Percentiles rank a stretch among this genome's conserved stretches.
Evolutionary conservation across 1,284 basidiomycete species (phyloP).

Genomic region (Hemileccinum hortonii): DNA sequence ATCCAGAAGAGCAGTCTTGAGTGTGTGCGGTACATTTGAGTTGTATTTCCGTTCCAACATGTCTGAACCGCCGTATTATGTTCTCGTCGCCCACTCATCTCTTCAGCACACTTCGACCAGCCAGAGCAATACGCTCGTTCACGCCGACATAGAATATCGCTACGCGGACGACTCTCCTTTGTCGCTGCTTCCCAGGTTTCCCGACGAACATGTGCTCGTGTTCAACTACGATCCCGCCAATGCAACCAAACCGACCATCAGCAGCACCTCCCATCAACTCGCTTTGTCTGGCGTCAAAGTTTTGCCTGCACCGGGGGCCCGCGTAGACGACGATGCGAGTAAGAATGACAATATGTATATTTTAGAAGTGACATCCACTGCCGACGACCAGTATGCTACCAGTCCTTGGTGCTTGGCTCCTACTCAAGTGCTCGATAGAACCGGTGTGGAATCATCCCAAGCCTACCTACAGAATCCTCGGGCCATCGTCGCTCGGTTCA

Average conservation of each 20-base stretch:
- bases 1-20: constrained; percentile 21
- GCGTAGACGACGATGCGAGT: constrained; percentile 42
- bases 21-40: constrained; percentile 23
- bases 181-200: constrained; percentile 54
- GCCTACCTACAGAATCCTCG: constrained; percentile 49
- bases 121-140: constrained; percentile 49
- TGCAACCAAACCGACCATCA: constrained; percentile 42
- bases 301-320: constrained; percentile 68
- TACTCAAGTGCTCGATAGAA: constrained; percentile 9
- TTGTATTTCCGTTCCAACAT: constrained; percentile 8
- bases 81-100: constrained; percentile 59
- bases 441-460: constrained; percentile 37
- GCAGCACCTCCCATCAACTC: constrained; percentile 61
- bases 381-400: constrained; percentile 45
- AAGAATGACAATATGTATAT: constrained; percentile 73
- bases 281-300: constrained; percentile 61
- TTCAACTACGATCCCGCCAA: constrained; percentile 57
- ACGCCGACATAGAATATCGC: constrained; percentile 76
- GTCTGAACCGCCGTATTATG: constrained; percentile 55
- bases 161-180: constrained; percentile 73
- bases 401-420: not conserved
- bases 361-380: constrained; percentile 55
- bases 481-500: constrained; percentile 56
- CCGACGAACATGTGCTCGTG: constrained; percentile 67
- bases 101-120: constrained; percentile 34